Evolutionary conservation across 352 stramenopile genomes (phyloP).

Genomic region (Phytophthora cactorum): DNA sequence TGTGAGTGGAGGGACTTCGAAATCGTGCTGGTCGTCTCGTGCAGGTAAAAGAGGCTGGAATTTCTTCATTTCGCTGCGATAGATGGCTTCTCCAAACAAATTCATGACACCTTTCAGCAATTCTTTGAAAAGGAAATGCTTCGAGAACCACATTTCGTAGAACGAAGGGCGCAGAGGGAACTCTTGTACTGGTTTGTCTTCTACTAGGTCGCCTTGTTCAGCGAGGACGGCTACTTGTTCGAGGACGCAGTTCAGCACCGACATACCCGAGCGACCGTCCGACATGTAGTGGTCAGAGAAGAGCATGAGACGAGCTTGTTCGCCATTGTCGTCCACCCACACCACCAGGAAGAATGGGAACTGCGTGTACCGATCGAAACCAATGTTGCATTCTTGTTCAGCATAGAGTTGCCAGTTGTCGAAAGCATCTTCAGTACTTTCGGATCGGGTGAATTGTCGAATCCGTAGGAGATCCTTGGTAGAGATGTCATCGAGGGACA

Average conservation of each 20-base stretch:
- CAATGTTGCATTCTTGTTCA: constrained; percentile 28
- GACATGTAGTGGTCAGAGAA: constrained; percentile 55
- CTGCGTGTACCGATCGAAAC: constrained; percentile 44
- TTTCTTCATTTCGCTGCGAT: constrained; percentile 14
- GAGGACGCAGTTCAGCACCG: constrained; percentile 44
- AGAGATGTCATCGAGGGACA: constrained; percentile 27
- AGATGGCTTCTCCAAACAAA: constrained; percentile 24
- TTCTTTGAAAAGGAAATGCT: constrained; percentile 18
- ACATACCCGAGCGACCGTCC: constrained; percentile 39
- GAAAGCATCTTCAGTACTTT: constrained; percentile 1
- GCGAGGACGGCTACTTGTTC: constrained; percentile 17
- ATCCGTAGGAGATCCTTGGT: constrained; percentile 24
- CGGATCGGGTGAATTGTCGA: not conserved
- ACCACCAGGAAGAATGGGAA: constrained; percentile 41
- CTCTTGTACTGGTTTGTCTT: not conserved
- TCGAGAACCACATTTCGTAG: constrained; percentile 37
- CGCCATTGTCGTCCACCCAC: constrained; percentile 26
- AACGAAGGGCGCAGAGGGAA: constrained; percentile 31
- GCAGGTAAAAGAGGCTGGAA: constrained; percentile 29
- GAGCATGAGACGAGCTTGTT: constrained; percentile 40
- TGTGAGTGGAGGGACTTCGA: constrained; percentile 20
- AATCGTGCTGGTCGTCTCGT: constrained; percentile 35
- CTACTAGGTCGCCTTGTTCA: not conserved
- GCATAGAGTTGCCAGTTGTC: constrained; percentile 31
- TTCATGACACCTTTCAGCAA: constrained; percentile 23